phyloP scores from a whole-genome alignment of 2,329 filamentous ascomycete genomes.

The Metarhizium brunneum region DNA sequence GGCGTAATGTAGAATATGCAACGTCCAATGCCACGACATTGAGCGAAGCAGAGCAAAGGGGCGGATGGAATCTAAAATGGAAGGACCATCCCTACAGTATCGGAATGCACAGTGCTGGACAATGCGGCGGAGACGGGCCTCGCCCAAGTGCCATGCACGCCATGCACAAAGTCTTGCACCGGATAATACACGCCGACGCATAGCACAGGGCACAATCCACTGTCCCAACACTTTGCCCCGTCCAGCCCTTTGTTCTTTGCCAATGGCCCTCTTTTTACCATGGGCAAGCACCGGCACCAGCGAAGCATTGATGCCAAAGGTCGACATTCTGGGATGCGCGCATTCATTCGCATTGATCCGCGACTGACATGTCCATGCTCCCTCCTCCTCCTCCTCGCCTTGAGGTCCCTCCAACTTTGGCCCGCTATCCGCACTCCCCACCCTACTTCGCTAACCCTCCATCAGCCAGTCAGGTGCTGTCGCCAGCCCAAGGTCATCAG shows the following conservation, averaged over 20 bases:
- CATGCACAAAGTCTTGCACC: neutral
- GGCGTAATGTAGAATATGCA: too few species aligned
- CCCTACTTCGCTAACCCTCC: slow-evolving; percentile 6
- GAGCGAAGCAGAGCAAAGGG: neutral
- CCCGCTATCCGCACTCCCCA: neutral
- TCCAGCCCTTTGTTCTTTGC: neutral
- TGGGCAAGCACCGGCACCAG: neutral
- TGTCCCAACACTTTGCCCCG: neutral
- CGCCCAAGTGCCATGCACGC: too few species aligned
- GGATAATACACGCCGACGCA: neutral
- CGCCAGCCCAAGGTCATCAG: slow-evolving; percentile 13
- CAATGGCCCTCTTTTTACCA: neutral
- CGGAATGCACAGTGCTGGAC: neutral
- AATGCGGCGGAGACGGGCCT: too few species aligned
- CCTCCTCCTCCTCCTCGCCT: neutral
- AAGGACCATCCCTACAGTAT: neutral
- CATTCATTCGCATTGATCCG: neutral
- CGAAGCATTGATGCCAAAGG: neutral
- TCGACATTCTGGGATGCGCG: neutral
- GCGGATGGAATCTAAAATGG: neutral
- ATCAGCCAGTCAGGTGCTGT: slow-evolving; percentile 16
- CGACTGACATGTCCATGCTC: neutral
- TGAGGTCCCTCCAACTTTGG: neutral
- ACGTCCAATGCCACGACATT: neutral
- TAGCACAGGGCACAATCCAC: too few species aligned